Base-by-base conservation (phyloP, 177 flowering plant species). In the Vitis hybrid region DNA sequence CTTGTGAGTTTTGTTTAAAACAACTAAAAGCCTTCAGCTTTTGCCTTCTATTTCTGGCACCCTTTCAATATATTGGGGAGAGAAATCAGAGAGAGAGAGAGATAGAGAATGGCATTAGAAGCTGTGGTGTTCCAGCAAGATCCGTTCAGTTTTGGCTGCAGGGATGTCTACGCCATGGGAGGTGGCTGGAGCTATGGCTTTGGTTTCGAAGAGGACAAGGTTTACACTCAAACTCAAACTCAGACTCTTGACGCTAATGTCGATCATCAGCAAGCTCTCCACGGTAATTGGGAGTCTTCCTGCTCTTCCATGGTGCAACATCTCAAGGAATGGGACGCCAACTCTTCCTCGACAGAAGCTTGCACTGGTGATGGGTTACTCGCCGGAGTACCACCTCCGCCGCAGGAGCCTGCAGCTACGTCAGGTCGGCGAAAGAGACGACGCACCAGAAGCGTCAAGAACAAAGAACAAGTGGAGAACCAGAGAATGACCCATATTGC, bases 401-500 rank as follows among this genome's bases (percentile, higher is more conserved):
- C 45, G 18, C 48, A 71, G 10, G 72, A 71, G 15, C 74, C 72
- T 11, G 29, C 65, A 15, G 48, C 51, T 2, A 1, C 64, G 2
- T 11, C 70, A 3, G 22, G 70, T 3, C 70, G 82, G 29, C 75
- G 84, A 7, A 83, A 80, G 76, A 74, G 90, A 55, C 74, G 87
- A n/a, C 80, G 91, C 1, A 72, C 85, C 19, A 82, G 66, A 68
- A 82, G 77, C 53, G 60, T 69, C 58, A 83, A 87, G 83, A 91
- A 93, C 85, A 84, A 87, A 65, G 97, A 93, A 68, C 93, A 91
- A 55, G 81, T 90, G 19, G 94, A 93, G 85, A 90, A 82, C 70
- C 98, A 93, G 78, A 82, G 98, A 71, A 93, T 93, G 90, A 91
- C 97, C 67, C 98, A 93, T 87, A 93, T 93, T 79, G 89, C 89